Percentiles rank a stretch among this genome's conserved stretches.
Conservation (phyloP, 1,139 yeast genomes). For the Candida tropicalis region DNA sequence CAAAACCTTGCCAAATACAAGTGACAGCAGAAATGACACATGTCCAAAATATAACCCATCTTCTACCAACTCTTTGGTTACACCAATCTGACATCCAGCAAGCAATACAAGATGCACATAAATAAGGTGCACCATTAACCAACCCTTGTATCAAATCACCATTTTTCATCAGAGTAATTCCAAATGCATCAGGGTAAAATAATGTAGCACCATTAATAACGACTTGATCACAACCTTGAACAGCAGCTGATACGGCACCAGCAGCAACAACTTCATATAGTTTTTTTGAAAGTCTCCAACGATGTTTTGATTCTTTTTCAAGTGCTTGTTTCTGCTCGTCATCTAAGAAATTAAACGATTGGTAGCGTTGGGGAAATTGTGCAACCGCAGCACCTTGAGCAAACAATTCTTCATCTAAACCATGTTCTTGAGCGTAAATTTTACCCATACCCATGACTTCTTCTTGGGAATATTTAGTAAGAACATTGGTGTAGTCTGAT, state of each 20-base stretch:
- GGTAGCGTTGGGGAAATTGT: constrained; percentile 58
- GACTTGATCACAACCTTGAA: constrained; percentile 92
- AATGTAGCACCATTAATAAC: constrained; percentile 84
- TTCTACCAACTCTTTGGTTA: constrained; percentile 67
- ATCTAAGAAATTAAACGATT: constrained; percentile 57
- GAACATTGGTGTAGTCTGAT: constrained; percentile 41
- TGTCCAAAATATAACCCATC: constrained; percentile 71
- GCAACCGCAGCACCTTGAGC: constrained; percentile 79
- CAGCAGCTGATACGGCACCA: constrained; percentile 87
- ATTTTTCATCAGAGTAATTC: constrained; percentile 47
- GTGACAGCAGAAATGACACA: constrained; percentile 68
- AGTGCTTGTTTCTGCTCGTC: constrained; percentile 63
- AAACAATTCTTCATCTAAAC: constrained; percentile 65
- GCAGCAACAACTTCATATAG: constrained; percentile 66
- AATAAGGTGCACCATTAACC: constrained; percentile 79
- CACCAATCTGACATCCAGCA: constrained; percentile 75
- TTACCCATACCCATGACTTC: constrained; percentile 76
- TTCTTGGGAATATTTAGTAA: constrained; percentile 61
- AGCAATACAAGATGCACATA: constrained; percentile 69
- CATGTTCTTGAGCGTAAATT: constrained; percentile 62
- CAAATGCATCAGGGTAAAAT: constrained; percentile 62
- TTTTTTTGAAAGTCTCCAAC: constrained; percentile 64
- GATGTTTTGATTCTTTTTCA: constrained; percentile 58
- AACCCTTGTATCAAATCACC: constrained; percentile 74
- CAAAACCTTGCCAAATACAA: constrained; percentile 78